Evolutionary conservation across 2,329 filamentous ascomycete genomes (phyloP).

Genomic region (Phyllosticta citriasiana): DNA sequence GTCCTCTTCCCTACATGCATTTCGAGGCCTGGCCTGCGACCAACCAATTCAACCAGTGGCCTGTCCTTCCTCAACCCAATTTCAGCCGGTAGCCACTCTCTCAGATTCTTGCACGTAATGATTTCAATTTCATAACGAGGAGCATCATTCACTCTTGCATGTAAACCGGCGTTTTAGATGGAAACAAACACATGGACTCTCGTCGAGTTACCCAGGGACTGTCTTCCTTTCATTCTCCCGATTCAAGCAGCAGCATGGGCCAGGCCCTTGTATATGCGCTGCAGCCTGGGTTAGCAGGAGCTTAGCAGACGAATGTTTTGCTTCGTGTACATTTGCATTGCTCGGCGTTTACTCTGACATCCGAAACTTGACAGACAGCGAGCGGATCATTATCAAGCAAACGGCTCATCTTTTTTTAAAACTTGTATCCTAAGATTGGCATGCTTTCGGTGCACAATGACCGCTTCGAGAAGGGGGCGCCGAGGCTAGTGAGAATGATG

Average conservation of each 20-base stretch:
- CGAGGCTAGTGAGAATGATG: background rate
- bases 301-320: background rate
- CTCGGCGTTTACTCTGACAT: background rate
- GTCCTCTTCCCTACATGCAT: conserved; percentile 35
- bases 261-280: background rate
- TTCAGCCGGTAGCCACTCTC: conserved; percentile 14
- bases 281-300: background rate
- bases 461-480: background rate
- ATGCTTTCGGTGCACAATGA: background rate
- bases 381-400: background rate
- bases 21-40: conserved; percentile 27
- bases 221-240: background rate
- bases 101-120: background rate
- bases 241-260: conserved; percentile 7
- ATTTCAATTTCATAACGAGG: background rate
- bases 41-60: conserved; percentile 30
- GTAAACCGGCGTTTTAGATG: conserved; percentile 5
- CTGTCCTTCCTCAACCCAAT: conserved; percentile 26
- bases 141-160: background rate
- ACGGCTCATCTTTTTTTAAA: background rate
- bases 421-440: background rate
- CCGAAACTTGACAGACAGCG: background rate
- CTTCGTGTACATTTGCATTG: background rate
- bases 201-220: background rate
- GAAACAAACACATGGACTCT: background rate